Base-by-base conservation (phyloP, 148 eudicot species). In the Cornus controversa region DNA sequence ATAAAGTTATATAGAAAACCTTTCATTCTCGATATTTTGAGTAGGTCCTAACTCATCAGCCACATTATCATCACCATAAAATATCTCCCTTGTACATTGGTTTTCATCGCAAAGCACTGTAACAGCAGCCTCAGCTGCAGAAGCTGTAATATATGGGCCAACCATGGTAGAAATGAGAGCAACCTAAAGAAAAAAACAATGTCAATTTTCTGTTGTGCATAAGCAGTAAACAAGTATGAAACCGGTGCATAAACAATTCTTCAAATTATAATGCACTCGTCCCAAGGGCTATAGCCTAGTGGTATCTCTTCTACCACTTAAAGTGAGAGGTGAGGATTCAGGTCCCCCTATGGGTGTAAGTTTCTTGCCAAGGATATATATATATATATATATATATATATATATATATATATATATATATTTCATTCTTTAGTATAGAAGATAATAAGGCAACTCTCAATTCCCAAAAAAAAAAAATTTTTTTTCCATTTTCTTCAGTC, bases 81-180 rank as follows among this genome's bases (percentile, higher is more conserved):
- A 93, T 60, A 93, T 79, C 23, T 91, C 95, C 77, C 83, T 86
- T 60, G 94, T 78, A 79, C 91, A 84, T 65, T 90, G 92, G 69
- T 88, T 89, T 70, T 91, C 99, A 34, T 87, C 86, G 79, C 93
- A 96, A 54, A 96, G 91, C 62, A 88, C 92, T 22, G 88, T 74
- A 74, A 96, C 86, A 66, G 93, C 97, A 80, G 98, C 98, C 65
- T 89, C 89, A 60, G 93, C 92, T 69, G 98, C 97, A 79, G 94
- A 84, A 71, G 94, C 91, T 65, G 88, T 83, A 72, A 93, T 76
- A 82, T 80, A 84, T 68, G 98, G 94, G 47, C 86, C 90, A 85
- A 92, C 92, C 85, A 88, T 85, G 37, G 88, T 78, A 72, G 97
- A 89, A 73, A 96, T 84, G 58, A 81, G 85, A 85, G 93, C 88